A percentile compares a stretch with the other conserved stretches of the same genome.
phyloP scores from a whole-genome alignment of 768 basidiomycete species.

The Pleurotus eryngii region DNA sequence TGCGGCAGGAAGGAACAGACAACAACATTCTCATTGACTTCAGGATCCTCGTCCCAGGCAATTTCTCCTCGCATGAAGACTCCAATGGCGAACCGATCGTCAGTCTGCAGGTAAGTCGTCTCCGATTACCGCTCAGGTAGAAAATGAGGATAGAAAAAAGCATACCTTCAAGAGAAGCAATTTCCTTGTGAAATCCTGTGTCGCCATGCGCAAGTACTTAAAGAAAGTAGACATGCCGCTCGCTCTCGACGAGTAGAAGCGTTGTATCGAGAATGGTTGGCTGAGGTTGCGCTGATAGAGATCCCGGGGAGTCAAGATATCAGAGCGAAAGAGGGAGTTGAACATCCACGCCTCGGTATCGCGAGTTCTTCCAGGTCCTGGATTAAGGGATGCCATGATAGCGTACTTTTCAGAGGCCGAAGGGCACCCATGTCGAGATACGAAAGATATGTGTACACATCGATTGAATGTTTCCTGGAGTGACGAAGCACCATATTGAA shows the following conservation, averaged over 20 bases:
- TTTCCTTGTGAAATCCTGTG: conserved; percentile 56
- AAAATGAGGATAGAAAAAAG: neutral
- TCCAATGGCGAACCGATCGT: conserved; percentile 57
- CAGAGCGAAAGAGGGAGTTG: conserved; percentile 63
- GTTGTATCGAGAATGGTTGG: conserved; percentile 54
- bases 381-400: conserved; percentile 36
- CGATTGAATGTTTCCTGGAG: conserved; percentile 40
- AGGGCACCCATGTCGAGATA: conserved; percentile 60
- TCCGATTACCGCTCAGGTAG: neutral
- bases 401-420: conserved; percentile 51
- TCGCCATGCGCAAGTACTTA: conserved; percentile 53
- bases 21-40: conserved; percentile 55
- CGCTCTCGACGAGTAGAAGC: conserved; percentile 53
- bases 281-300: conserved; percentile 48
- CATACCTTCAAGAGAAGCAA: conserved; percentile 55
- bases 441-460: conserved; percentile 41
- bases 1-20: conserved; percentile 61
- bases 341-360: conserved; percentile 49
- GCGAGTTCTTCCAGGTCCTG: conserved; percentile 21
- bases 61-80: conserved; percentile 62
- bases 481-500: conserved; percentile 48
- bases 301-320: conserved; percentile 50
- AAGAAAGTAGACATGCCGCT: conserved; percentile 58
- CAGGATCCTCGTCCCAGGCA: conserved; percentile 56
- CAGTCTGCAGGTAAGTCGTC: conserved; percentile 36